Conservation (phyloP, 129 eudicot species). For the Pittosporum tobira region DNA sequence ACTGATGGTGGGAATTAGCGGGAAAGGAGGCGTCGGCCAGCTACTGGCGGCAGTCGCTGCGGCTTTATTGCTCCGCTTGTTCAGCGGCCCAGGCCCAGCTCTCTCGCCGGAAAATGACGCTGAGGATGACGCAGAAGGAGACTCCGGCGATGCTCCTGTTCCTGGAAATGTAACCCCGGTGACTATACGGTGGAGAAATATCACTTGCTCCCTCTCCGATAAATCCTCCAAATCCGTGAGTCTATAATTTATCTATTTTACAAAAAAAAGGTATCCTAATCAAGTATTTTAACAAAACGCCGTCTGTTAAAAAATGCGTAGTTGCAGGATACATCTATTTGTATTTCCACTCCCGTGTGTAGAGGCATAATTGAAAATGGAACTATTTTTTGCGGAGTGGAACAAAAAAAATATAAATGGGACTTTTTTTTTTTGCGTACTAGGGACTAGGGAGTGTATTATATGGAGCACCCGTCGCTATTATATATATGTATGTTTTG, state of each 20-base stretch:
- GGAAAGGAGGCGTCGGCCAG: constrained; percentile 64
- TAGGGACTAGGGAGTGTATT: too few relatives aligned
- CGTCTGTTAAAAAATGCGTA: too few relatives aligned
- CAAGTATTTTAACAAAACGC: too few relatives aligned
- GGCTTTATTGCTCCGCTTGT: constrained; percentile 63
- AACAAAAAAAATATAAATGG: too few relatives aligned
- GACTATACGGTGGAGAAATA: constrained; percentile 64
- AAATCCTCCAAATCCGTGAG: constrained; percentile 70
- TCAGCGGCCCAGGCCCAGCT: constrained; percentile 77
- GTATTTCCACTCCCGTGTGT: too few relatives aligned
- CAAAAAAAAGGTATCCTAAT: too few relatives aligned
- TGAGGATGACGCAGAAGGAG: constrained; percentile 20
- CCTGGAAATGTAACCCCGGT: constrained; percentile 71
- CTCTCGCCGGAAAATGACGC: constrained; percentile 42
- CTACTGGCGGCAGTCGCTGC: constrained; percentile 83
- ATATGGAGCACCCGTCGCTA: too few relatives aligned
- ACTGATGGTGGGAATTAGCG: constrained; percentile 48
- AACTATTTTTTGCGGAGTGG: too few relatives aligned
- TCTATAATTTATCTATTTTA: neutral
- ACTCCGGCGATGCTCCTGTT: constrained; percentile 28
- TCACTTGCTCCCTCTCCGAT: constrained; percentile 65
- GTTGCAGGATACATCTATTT: too few relatives aligned
- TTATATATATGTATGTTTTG: neutral
- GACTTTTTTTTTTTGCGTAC: too few relatives aligned
- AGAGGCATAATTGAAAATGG: too few relatives aligned